Percentiles rank a stretch among this genome's conserved stretches.
Conservation (phyloP, 768 basidiomycete species). For the Termitomyces sp. region DNA sequence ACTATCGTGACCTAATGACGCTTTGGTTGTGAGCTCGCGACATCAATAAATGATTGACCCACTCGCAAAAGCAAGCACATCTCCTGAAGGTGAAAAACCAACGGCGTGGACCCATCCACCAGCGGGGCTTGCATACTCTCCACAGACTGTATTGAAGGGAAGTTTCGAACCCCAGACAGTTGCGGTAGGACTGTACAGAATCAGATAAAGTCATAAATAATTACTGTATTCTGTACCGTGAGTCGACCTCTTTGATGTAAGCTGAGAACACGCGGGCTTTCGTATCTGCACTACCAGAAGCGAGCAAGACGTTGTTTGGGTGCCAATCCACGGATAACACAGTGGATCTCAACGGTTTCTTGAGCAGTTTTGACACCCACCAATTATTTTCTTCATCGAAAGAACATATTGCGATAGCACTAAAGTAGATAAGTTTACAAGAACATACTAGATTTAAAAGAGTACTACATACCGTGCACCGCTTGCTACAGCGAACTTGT, state of each 20-base stretch:
- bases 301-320: conserved; percentile 96
- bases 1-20: conserved; percentile 83
- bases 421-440: conserved; percentile 18
- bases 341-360: conserved; percentile 96
- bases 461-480: conserved; percentile 69
- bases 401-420: conserved; percentile 93
- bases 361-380: conserved; percentile 97
- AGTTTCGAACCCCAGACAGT: conserved; percentile 97
- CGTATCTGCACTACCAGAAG: conserved; percentile 96
- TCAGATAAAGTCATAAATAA: conserved; percentile 1
- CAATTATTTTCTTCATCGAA: conserved; percentile 98
- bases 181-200: conserved; percentile 61
- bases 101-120: conserved; percentile 98
- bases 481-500: conserved; percentile 98
- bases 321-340: conserved; percentile 97
- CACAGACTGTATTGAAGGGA: conserved; percentile 96
- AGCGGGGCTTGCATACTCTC: conserved; percentile 82
- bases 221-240: conserved; percentile 45
- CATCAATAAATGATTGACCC: conserved; percentile 25
- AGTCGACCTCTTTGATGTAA: conserved; percentile 97
- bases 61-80: conserved; percentile 91
- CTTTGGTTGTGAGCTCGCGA: background rate
- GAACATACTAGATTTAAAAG: background rate
- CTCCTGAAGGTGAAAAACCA: conserved; percentile 95
- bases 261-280: conserved; percentile 97